Conservation (phyloP, 2,329 filamentous ascomycete genomes). For the Fusarium vanettenii region DNA sequence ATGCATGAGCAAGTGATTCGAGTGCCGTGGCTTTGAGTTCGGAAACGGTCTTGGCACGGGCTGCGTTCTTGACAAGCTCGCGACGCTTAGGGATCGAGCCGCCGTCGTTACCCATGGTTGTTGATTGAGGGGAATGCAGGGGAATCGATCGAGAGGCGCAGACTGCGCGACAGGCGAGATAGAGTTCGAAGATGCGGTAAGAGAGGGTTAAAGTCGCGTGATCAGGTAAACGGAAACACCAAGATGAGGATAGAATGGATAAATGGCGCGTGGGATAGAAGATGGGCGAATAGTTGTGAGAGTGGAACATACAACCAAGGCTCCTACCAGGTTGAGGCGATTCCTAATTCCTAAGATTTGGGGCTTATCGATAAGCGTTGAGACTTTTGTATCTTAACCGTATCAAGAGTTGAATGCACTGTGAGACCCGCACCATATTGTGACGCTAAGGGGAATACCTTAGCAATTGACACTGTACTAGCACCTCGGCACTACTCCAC, state of each 20-base stretch:
- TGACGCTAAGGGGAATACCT: background rate
- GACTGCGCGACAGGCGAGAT: background rate
- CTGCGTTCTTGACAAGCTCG: constrained; percentile 95
- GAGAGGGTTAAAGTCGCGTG: background rate
- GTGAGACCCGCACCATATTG: background rate
- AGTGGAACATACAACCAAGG: background rate
- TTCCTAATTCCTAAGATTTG: constrained; percentile 32
- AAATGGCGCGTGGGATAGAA: constrained; percentile 4
- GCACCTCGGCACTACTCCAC: constrained; percentile 18
- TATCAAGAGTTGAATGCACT: accelerated
- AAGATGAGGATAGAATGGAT: background rate
- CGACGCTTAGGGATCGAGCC: constrained; percentile 95
- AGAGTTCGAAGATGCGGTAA: background rate
- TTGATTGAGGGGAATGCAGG: background rate
- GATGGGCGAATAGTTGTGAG: background rate
- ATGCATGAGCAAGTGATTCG: constrained; percentile 87
- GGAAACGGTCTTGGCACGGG: constrained; percentile 81
- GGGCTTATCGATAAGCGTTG: constrained; percentile 39
- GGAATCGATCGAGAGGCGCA: background rate
- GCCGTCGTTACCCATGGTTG: constrained; percentile 95
- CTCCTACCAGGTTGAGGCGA: constrained; percentile 14
- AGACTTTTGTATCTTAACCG: background rate
- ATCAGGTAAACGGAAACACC: background rate
- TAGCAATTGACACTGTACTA: constrained; percentile 31
- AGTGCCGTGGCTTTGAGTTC: constrained; percentile 90